Percentiles rank a stretch among this genome's conserved stretches.
Conservation (phyloP, 83 land plant species). For the Picea abies region DNA sequence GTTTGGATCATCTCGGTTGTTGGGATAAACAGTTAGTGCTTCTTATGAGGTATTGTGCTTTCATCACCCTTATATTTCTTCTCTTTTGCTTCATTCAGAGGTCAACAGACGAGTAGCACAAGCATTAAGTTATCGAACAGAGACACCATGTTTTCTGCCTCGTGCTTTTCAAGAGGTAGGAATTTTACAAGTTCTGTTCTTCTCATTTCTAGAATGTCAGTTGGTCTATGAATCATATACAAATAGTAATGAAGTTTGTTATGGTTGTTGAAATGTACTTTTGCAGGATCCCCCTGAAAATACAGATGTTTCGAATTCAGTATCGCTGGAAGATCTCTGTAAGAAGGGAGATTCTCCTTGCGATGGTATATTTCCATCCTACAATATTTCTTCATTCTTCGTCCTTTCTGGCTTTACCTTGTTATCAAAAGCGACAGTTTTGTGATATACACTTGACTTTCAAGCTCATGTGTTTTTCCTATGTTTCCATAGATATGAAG, state of each 20-base stretch:
- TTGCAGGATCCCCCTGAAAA: not conserved
- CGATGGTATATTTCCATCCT: not conserved
- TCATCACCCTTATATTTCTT: not conserved
- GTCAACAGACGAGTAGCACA: constrained; percentile 9
- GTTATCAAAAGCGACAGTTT: too few species aligned
- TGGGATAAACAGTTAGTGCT: too few species aligned
- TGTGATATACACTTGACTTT: not conserved
- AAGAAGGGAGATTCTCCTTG: not conserved
- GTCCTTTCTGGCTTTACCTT: not conserved
- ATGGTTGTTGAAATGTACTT: not conserved
- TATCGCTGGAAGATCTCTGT: not conserved
- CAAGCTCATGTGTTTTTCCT: not conserved
- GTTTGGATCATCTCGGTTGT: too few species aligned
- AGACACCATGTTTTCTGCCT: not conserved
- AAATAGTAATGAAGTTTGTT: too few species aligned
- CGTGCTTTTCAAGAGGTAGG: not conserved
- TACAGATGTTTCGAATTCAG: not conserved
- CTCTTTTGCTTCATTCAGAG: not conserved
- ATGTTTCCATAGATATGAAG: not conserved
- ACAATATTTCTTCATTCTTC: not conserved
- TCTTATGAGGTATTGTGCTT: not conserved
- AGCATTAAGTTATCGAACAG: not conserved
- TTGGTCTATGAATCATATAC: too few species aligned
- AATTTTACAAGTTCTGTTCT: not conserved
- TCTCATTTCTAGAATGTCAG: too few species aligned